A percentile compares a stretch with the other conserved stretches of the same genome.
Conservation (phyloP, 2,329 filamentous ascomycete genomes). For the Lachnellula hyalina region DNA sequence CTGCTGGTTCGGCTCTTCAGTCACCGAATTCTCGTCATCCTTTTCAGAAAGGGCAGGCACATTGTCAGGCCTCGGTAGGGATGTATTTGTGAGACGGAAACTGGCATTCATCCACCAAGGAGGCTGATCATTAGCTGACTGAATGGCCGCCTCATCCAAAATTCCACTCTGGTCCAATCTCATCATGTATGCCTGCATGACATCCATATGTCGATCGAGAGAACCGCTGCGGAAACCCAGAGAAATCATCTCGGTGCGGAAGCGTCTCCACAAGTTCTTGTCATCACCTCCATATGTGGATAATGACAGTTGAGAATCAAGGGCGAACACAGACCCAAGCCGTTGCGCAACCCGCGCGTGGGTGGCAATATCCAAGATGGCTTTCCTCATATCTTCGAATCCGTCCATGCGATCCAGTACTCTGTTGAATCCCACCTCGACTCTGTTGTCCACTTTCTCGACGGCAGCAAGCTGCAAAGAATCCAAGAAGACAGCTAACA, state of each 20-base stretch:
- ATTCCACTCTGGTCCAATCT: slow-evolving; percentile 1
- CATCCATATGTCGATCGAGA: slow-evolving; percentile 2
- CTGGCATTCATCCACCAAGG: neutral
- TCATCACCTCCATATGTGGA: slow-evolving; percentile 1
- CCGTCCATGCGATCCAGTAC: neutral
- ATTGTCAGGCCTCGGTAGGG: neutral
- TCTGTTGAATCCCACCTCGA: neutral
- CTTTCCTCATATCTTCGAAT: slow-evolving; percentile 4
- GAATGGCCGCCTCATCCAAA: neutral
- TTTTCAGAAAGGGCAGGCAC: neutral
- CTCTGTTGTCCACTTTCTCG: neutral
- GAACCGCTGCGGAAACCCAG: slow-evolving; percentile 1
- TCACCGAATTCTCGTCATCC: neutral
- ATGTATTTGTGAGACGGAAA: neutral
- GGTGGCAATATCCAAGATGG: neutral
- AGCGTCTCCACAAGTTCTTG: slow-evolving; percentile 1
- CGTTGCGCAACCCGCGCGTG: neutral
- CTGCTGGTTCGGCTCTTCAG: neutral
- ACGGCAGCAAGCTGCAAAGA: neutral
- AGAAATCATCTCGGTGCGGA: slow-evolving; percentile 1
- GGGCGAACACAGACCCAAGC: neutral
- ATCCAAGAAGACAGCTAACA: neutral
- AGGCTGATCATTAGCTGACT: neutral
- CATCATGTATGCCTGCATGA: slow-evolving; percentile 4
- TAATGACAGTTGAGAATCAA: neutral